Conservation (phyloP, 441 rosid species). For the Heliophila coronopifolia region DNA sequence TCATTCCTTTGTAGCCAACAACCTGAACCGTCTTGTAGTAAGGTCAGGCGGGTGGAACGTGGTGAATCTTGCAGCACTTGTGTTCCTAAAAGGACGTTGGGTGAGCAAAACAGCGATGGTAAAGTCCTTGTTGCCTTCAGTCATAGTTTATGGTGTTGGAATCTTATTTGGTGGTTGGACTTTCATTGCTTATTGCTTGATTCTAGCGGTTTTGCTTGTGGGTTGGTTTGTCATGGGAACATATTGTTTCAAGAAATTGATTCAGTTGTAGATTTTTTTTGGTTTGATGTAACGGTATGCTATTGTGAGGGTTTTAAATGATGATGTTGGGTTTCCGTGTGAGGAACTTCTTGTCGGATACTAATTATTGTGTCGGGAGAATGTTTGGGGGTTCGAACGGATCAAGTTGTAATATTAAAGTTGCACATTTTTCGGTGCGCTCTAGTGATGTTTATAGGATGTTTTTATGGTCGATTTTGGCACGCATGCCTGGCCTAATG, state of each 20-base stretch:
- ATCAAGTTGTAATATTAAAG: too few relatives aligned
- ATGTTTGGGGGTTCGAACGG: too few relatives aligned
- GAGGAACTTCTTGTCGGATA: slow-evolving; percentile 4
- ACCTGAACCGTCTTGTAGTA: slow-evolving; percentile 52
- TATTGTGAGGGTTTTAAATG: background rate
- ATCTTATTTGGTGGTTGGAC: slow-evolving; percentile 46
- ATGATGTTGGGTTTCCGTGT: background rate
- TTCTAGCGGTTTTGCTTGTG: slow-evolving; percentile 38
- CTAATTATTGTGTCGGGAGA: too few relatives aligned
- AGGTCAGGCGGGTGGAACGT: slow-evolving; percentile 61
- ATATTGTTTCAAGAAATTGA: slow-evolving; percentile 50
- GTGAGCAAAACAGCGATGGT: slow-evolving; percentile 40
- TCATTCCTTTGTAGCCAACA: slow-evolving; percentile 69
- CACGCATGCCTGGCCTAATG: too few relatives aligned
- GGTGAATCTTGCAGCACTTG: slow-evolving; percentile 50
- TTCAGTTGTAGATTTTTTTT: slow-evolving; percentile 55
- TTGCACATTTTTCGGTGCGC: too few relatives aligned
- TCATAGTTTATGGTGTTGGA: slow-evolving; percentile 38
- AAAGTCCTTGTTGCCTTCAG: slow-evolving; percentile 41
- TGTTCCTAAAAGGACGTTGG: slow-evolving; percentile 55
- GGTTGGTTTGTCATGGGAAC: slow-evolving; percentile 62
- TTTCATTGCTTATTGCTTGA: slow-evolving; percentile 35
- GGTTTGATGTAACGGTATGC: background rate
- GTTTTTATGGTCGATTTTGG: too few relatives aligned
- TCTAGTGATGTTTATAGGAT: too few relatives aligned